Evolutionary conservation across 768 basidiomycete species (phyloP), one percentile per base, ranked within the genome.

Genomic region (button mushroom (Agaricus bisporus)): DNA sequence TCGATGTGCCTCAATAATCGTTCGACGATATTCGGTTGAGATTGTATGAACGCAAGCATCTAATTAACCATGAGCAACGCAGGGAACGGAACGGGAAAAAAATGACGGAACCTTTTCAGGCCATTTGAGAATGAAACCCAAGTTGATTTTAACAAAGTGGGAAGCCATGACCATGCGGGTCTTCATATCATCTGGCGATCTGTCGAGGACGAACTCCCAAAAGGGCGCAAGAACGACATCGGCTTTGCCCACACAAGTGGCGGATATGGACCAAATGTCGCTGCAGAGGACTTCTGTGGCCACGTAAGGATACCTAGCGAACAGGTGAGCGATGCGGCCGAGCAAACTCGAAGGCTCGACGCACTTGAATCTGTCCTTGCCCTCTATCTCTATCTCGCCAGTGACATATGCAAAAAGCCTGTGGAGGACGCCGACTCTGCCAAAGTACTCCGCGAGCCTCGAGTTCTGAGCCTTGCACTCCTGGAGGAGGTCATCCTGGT

Each of bases 401-500:
- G 86, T 87, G 64, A 93, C 90, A 73, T 93, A 94, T 22, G 81
- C 87, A 52, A 94, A 70, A 61, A 95, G 71, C 51, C 83, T 80
- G 66, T 89, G 83, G 46, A 95, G 71, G 45, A 92, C 86, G 66
- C 92, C 90, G 48, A 82, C 75, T 60, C 88, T 76, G 59, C 85
- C 86, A 62, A 95, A 89, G 68, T 92, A 92, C 64, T 91, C 88
- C 60, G 90, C 88, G 47, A 95, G 81, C 54, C 89, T 75, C 38
- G 87, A 87, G 64, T 98, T 98, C 70, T 95, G 89, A 1, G 87
- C 78, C 70, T 98, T 98, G 80, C 93, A 92, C 70, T 98, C 95
- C 69, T 91, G 89, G 51, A 98, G 73, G 42, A 98, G 76, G 66
- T 98, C 94, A 64, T 91, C 87, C 70, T 97, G 92, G 71, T 93